These are phyloP conservation scores for Persicaria tinctoria DNA, from an alignment of 148 eudicot species.

Conservation along the genomic window DNA sequence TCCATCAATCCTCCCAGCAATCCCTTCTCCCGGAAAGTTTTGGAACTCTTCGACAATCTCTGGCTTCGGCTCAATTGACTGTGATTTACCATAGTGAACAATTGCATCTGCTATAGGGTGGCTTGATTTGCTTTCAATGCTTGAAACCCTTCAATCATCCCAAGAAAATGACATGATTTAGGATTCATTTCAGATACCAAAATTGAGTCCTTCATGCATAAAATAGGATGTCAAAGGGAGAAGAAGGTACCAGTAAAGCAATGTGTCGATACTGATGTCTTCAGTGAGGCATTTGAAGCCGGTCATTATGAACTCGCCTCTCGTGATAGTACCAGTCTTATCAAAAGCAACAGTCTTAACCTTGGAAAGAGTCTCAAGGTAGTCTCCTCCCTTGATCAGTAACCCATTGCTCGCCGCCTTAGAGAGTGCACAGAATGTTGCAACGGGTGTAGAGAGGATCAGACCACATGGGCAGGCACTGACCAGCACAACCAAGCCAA, in stretches of 20 bases:
- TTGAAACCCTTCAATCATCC: constrained; percentile 61
- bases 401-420: constrained; percentile 80
- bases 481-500: constrained; percentile 74
- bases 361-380: constrained; percentile 67
- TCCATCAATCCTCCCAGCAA: constrained; percentile 64
- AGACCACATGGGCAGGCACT: constrained; percentile 97
- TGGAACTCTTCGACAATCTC: constrained; percentile 65
- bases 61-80: constrained; percentile 44
- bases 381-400: constrained; percentile 81
- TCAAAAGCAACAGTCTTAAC: constrained; percentile 70
- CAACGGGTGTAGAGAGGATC: constrained; percentile 86
- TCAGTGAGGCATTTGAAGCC: constrained; percentile 37
- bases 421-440: constrained; percentile 83
- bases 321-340: constrained; percentile 88
- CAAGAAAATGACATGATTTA: neutral
- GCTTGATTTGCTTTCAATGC: constrained; percentile 89
- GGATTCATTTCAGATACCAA: neutral
- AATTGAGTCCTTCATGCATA: neutral
- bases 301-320: constrained; percentile 64
- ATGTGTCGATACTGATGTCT: constrained; percentile 32
- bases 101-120: constrained; percentile 89
- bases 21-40: constrained; percentile 94
- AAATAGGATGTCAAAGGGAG: neutral
- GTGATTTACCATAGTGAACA: constrained; percentile 50
- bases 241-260: constrained; percentile 58